phyloP scores from a whole-genome alignment of 306 rosid genomes.

The Corylus avellana region DNA sequence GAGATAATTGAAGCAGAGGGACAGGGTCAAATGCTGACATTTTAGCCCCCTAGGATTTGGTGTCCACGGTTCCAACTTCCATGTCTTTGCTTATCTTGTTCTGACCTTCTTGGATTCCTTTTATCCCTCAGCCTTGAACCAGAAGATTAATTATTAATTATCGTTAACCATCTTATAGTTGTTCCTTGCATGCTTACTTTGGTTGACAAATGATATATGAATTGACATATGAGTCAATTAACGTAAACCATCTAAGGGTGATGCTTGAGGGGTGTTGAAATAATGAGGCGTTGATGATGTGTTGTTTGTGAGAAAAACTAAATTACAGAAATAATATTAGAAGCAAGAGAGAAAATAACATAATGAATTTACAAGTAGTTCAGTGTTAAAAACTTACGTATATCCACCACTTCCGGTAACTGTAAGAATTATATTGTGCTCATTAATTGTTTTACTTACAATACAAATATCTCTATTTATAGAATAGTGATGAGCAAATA shows the following conservation, averaged over 20 bases:
- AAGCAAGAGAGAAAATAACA: no score
- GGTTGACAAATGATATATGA: background rate
- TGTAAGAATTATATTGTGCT: no score
- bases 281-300: background rate
- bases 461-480: no score
- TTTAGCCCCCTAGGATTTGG: conserved; percentile 29
- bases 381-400: no score
- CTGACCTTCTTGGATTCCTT: conserved; percentile 20
- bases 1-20: conserved; percentile 19
- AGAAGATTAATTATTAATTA: background rate
- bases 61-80: background rate
- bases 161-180: background rate
- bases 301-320: no score
- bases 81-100: background rate
- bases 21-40: conserved; percentile 21
- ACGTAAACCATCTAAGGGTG: no score
- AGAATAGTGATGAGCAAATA: no score
- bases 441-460: no score
- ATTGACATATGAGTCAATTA: background rate
- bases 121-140: background rate
- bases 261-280: no score
- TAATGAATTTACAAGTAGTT: no score
- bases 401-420: no score
- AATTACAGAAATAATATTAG: no score
- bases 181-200: background rate